Evolutionary conservation across 352 stramenopile genomes (phyloP).

Genomic region (Lagenidium sp.): DNA sequence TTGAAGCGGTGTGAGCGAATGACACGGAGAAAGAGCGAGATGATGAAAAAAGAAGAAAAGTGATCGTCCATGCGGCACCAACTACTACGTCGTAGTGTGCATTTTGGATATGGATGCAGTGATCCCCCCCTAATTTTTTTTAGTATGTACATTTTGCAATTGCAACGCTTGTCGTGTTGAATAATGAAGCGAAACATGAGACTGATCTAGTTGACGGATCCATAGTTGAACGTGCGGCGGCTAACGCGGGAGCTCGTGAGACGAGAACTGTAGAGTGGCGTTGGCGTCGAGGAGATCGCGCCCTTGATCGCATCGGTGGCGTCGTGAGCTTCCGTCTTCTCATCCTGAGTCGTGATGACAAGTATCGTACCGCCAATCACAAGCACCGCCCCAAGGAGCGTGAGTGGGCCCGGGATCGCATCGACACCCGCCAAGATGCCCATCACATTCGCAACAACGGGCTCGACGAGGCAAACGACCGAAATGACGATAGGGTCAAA

Average conservation of each 20-base stretch:
- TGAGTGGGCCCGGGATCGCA: conserved; percentile 51
- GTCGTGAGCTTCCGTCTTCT: conserved; percentile 77
- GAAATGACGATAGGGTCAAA: conserved; percentile 88
- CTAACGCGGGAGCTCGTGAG: conserved; percentile 49
- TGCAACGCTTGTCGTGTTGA: no score
- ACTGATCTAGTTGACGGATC: conserved; percentile 13
- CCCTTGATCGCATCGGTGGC: conserved; percentile 59
- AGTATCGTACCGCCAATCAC: conserved; percentile 74
- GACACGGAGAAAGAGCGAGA: not conserved
- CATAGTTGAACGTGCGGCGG: conserved; percentile 37
- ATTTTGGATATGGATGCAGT: not conserved
- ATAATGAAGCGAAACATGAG: no score
- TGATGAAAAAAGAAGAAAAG: not conserved
- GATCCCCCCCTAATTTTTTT: no score
- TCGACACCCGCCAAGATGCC: conserved; percentile 70
- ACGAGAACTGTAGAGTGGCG: conserved; percentile 51
- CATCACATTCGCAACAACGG: conserved; percentile 73
- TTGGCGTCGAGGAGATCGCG: conserved; percentile 43
- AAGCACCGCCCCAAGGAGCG: conserved; percentile 60
- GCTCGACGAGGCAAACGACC: conserved; percentile 83
- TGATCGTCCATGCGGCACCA: no score
- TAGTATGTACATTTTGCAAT: no score
- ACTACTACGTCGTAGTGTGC: no score
- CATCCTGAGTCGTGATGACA: conserved; percentile 65
- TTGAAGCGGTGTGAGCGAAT: not conserved